Evolutionary conservation across 75 land plant genomes (phyloP), one percentile per base, ranked within the genome.

Genomic region (Pinus tabuliformis): DNA sequence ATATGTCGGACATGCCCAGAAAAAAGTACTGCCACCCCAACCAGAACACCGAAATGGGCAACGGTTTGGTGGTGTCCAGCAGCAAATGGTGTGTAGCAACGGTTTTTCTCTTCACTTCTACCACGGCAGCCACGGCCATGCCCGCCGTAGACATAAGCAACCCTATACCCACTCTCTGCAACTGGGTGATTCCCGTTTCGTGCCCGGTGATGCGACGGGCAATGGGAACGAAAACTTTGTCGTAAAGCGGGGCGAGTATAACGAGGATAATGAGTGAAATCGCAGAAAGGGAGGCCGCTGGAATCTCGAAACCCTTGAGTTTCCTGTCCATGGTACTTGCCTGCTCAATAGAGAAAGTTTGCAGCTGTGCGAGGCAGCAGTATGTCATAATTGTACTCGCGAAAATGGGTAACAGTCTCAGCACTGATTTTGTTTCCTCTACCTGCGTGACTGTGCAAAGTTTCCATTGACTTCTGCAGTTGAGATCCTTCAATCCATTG

Each of bases 401-500:
- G 73, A 90, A 90, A 6, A 90, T 86, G 24, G 95, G 95, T 14
- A 90, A 54, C 85, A 92, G 77, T 30, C 90, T 73, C 11, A 88
- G 37, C n/a, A 88, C 52, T 65, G 82, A 72, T 73, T 92, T 90
- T 21, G 84, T 90, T 59, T 92, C 90, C 74, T 92, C 95, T 56
- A 92, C 89, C 70, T 90, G 90, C 20, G 89, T 90, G 28, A 92
- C 85, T 17, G 84, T 74, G 75, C 87, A 90, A 42, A 92, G 78
- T 74, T 72, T 80, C 95, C 95, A 92, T 17, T 17, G 68, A 4
- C 68, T 33, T 6, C 14, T 33, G 36, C 68, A 1, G 6, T 17
- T 4, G 16, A 5, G 13, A 1, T 28, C 30, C 20, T 1, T 20
- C 1, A 14, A 26, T 14, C 66, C 30, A 33, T 2, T 64, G 68